Base-by-base conservation (phyloP, 2,329 filamentous ascomycete species). In the Thelonectria olida region DNA sequence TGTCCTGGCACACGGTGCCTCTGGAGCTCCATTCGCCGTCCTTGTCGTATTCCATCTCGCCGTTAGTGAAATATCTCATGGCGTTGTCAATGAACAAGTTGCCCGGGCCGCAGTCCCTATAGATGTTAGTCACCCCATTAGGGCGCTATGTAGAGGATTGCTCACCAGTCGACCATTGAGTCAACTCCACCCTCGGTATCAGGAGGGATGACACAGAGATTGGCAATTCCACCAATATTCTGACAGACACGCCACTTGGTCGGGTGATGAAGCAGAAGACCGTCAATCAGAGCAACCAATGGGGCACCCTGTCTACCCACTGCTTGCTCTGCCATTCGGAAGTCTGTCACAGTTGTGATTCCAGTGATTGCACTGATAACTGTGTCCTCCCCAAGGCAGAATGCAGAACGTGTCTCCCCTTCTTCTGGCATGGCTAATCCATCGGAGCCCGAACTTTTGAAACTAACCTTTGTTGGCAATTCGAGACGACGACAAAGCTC, bases 151-250 rank as follows among this genome's bases (percentile, higher is more conserved):
- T n/a, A n/a, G n/a, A 41, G 31, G 22, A 28, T 53, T 42, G 10
- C 19, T 53, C 58, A 77, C 80, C 22, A n/a, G n/a, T n/a, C n/a
- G n/a, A n/a, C n/a, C n/a, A n/a, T n/a, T n/a, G n/a, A n/a, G n/a
- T n/a, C n/a, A n/a, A n/a, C n/a, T n/a, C n/a, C n/a, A n/a, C 72
- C 67, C 38, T 76, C 76, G 28, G 72, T 72, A 50, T 83, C 77
- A 0, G 83, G 80, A 5, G 83, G 83, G 39, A 88, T 84, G 73
- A 87, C 86, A 74, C 82, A 88, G 22, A 88, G 81, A 64, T 85
- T 88, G 23, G 82, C 82, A 45, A 88, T 86, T 28, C 86, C 84
- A 44, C 84, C 84, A 53, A 88, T 87, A 67, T 88, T 87, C 67
- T 88, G 83, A 70, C 85, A 87, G 5, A 82, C 84, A 42, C 86